Evolutionary conservation across 805 yeast genomes (phyloP), one percentile per base, ranked within the genome.

Genomic region (Candida namnaoensis): DNA sequence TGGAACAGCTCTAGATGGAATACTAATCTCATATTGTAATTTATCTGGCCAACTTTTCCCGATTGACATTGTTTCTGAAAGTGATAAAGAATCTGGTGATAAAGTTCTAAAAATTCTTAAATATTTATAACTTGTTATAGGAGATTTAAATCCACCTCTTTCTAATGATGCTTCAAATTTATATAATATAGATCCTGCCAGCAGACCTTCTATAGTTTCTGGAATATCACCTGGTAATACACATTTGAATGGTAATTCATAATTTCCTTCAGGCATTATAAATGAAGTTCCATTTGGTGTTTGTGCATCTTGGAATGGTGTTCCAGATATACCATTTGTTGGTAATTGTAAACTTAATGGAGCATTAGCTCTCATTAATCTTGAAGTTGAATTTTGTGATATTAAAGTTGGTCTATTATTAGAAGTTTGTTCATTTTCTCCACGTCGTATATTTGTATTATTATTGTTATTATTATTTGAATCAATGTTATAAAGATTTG

Each of bases 11-110:
- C 82, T 78, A 23, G 88, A 74, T 0, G 97, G 96, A 4, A 88
- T 79, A 43, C 82, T 80, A 42, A 91, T 77, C 13, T 87, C 79
- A 60, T 91, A 90, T 58, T 90, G 96, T 36, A 91, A 80, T 57
- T 87, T 88, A 40, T 76, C 69, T 2, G 95, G 91, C 95, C 96
- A 87, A 5, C 88, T 83, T 56, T 88, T 88, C 43, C 88, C 95
- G 33, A 90, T 90, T 0, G 91, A 85, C 47, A 88, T 82, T 1
- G 96, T 87, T 57, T 90, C 96, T 0, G 88, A 73, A 19, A 84
- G 66, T 5, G 66, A 53, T 30, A 86, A 71, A 14, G 88, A 74
- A 59, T 90, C 96, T 2, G 86, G 71, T 5, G 95, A 78, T 43
- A 90, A 65, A 0, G 97, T 90, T 50, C 97, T 70, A 26, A 91